A percentile compares a stretch with the other conserved stretches of the same genome.
phyloP scores from a whole-genome alignment of 2,329 filamentous ascomycete genomes.

The Alternaria angustiovoidea region DNA sequence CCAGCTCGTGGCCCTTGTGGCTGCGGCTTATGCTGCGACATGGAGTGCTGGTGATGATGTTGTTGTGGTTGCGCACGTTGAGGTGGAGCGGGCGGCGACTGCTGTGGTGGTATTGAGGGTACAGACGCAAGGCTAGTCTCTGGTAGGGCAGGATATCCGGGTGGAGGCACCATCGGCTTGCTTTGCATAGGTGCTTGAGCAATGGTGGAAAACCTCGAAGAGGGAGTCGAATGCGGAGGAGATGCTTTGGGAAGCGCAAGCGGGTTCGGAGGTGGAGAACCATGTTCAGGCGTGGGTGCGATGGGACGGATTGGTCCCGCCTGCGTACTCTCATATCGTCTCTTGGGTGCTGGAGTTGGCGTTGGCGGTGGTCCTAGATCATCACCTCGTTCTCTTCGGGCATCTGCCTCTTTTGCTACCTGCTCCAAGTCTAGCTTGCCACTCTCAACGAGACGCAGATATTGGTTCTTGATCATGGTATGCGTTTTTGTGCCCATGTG shows the following conservation, averaged over 20 bases:
- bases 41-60: slow-evolving; percentile 37
- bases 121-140: slow-evolving; percentile 40
- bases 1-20: slow-evolving; percentile 44
- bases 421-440: slow-evolving; percentile 54
- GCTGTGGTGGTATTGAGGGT: slow-evolving; percentile 40
- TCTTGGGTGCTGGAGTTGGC: slow-evolving; percentile 58
- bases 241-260: slow-evolving; percentile 49
- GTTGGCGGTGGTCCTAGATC: slow-evolving; percentile 58
- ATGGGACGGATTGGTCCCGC: slow-evolving; percentile 52
- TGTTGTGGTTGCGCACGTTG: slow-evolving; percentile 38
- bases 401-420: slow-evolving; percentile 54
- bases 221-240: slow-evolving; percentile 41
- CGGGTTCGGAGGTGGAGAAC: slow-evolving; percentile 40
- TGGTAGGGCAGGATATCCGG: slow-evolving; percentile 31
- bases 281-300: slow-evolving; percentile 57
- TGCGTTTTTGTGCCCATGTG: slow-evolving; percentile 86
- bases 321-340: slow-evolving; percentile 56
- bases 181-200: slow-evolving; percentile 43
- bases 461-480: slow-evolving; percentile 74
- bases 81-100: slow-evolving; percentile 40
- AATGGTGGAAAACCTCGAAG: slow-evolving; percentile 42
- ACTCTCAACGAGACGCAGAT: slow-evolving; percentile 55
- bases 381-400: slow-evolving; percentile 54
- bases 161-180: slow-evolving; percentile 36
- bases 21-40: slow-evolving; percentile 41